Evolutionary conservation across 257 asterid genomes (phyloP).

Genomic region (Lycium ferocissimum): DNA sequence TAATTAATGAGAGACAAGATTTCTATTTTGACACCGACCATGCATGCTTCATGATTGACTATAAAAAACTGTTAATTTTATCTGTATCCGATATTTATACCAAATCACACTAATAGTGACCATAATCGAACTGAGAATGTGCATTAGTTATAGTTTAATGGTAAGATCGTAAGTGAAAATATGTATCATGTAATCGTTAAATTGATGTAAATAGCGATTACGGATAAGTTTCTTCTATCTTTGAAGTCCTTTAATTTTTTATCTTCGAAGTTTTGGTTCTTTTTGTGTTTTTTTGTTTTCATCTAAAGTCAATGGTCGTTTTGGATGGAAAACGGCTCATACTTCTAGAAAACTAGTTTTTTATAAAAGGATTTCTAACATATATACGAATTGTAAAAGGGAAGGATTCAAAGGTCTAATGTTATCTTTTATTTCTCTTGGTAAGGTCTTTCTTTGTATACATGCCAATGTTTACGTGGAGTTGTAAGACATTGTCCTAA

Average conservation of each 20-base stretch:
- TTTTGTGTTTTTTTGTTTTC: too few relatives aligned
- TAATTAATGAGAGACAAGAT: conserved; percentile 1
- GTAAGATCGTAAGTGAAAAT: too few relatives aligned
- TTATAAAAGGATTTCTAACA: background rate
- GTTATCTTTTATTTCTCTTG: background rate
- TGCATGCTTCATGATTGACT: background rate
- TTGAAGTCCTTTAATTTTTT: background rate
- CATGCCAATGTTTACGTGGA: background rate
- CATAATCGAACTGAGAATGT: too few relatives aligned
- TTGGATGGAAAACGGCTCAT: background rate
- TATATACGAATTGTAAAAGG: background rate
- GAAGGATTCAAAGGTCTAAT: background rate
- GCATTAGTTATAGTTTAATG: too few relatives aligned
- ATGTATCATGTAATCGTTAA: too few relatives aligned
- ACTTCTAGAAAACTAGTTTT: background rate
- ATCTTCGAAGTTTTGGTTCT: background rate
- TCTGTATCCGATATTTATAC: too few relatives aligned
- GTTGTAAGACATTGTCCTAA: background rate
- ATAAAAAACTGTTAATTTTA: background rate
- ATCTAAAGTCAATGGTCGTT: background rate
- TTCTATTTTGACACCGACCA: conserved; percentile 32
- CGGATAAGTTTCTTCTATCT: too few relatives aligned
- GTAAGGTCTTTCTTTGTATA: background rate
- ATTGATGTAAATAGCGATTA: too few relatives aligned
- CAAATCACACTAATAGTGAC: too few relatives aligned